A percentile compares a stretch with the other conserved stretches of the same genome.
These are phyloP conservation scores for Hyphopichia homilentoma DNA, from an alignment of 805 yeast genomes.

Conservation along the genomic window DNA sequence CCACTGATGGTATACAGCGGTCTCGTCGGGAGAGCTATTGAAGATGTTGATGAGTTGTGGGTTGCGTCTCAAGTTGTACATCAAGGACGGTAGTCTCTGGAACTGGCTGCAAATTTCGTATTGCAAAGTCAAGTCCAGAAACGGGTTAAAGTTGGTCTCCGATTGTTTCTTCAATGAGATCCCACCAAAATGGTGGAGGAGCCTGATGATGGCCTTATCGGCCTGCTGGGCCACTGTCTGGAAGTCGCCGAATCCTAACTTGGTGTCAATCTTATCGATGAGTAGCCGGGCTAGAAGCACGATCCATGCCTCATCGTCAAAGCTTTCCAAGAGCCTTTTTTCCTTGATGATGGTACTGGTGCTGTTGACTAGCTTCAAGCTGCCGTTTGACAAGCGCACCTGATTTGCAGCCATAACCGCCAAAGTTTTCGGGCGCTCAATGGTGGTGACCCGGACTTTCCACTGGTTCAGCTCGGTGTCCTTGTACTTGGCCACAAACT, in stretches of 20 bases:
- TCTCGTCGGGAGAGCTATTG: constrained; percentile 44
- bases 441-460: constrained; percentile 29
- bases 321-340: constrained; percentile 20
- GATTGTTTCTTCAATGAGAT: constrained; percentile 8
- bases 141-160: constrained; percentile 18
- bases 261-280: constrained; percentile 31
- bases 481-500: constrained; percentile 30
- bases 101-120: constrained; percentile 25
- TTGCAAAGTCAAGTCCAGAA: constrained; percentile 9
- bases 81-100: constrained; percentile 22
- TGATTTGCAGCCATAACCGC: constrained; percentile 12
- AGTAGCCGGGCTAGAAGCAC: constrained; percentile 27
- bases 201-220: constrained; percentile 22
- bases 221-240: constrained; percentile 21
- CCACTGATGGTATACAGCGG: constrained; percentile 37
- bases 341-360: constrained; percentile 23
- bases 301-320: constrained; percentile 30
- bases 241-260: constrained; percentile 29
- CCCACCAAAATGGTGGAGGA: constrained; percentile 28
- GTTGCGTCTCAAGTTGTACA: constrained; percentile 32
- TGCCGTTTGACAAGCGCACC: constrained; percentile 12
- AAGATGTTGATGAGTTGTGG: constrained; percentile 34
- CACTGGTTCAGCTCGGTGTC: constrained; percentile 13
- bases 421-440: constrained; percentile 25
- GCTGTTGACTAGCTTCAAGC: constrained; percentile 10